Conservation (phyloP, 139 green algal genomes). For the Chlamydomonas sp. region DNA sequence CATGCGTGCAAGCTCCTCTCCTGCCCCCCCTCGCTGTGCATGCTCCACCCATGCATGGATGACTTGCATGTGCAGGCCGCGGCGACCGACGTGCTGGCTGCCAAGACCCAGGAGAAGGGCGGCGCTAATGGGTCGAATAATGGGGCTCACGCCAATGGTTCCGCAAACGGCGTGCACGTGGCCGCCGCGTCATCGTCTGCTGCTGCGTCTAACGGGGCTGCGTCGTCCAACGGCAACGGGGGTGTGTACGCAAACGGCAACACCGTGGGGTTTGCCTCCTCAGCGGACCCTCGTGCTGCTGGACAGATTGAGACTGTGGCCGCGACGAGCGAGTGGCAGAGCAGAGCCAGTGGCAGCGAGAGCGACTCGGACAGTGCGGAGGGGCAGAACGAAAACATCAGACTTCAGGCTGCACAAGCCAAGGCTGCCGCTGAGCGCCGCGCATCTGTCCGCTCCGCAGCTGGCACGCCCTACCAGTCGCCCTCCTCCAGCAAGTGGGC, state of each 20-base stretch:
- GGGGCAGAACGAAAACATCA: conserved; percentile 6
- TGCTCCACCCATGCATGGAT: too few species aligned
- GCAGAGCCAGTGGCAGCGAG: conserved; percentile 9
- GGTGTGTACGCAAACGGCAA: neutral
- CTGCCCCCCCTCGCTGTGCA: too few species aligned
- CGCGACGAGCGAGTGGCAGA: neutral
- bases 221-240: neutral
- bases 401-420: neutral
- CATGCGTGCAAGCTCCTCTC: too few species aligned
- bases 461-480: conserved; percentile 52
- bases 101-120: too few species aligned
- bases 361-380: conserved; percentile 1
- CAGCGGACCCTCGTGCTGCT: neutral
- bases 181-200: too few species aligned
- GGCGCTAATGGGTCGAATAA: too few species aligned
- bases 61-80: too few species aligned
- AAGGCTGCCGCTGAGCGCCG: conserved; percentile 3
- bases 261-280: neutral
- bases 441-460: conserved; percentile 26
- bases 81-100: too few species aligned
- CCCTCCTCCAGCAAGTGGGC: conserved; percentile 66
- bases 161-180: too few species aligned
- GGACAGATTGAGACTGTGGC: conserved; percentile 16
- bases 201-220: neutral
- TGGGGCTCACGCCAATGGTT: too few species aligned